These are phyloP conservation scores for Cytospora piceicola DNA, from an alignment of 2,329 filamentous ascomycete genomes.

Conservation along the genomic window DNA sequence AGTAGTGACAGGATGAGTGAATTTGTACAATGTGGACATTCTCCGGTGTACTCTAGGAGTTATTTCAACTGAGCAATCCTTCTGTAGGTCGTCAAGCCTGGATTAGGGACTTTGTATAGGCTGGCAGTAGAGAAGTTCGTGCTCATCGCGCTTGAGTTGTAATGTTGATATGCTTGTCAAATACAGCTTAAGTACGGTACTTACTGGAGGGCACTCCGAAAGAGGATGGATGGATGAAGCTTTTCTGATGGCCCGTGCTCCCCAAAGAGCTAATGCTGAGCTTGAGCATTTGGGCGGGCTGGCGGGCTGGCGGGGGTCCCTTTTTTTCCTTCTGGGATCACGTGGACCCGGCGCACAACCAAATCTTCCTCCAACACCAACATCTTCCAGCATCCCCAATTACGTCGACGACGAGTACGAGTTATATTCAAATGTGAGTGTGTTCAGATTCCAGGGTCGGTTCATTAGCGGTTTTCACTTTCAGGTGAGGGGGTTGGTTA, in stretches of 20 bases:
- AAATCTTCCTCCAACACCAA: conserved; percentile 26
- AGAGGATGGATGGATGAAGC: not conserved
- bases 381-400: conserved; percentile 19
- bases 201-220: no score
- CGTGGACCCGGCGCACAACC: conserved; percentile 22
- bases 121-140: not conserved
- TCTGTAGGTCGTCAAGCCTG: not conserved
- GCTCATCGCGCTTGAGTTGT: not conserved
- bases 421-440: conserved; percentile 28
- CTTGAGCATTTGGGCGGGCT: conserved; percentile 4
- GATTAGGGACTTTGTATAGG: not conserved
- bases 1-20: not conserved
- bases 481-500: not conserved
- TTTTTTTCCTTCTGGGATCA: conserved; percentile 22
- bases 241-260: conserved; percentile 24
- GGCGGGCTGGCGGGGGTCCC: conserved; percentile 1
- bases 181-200: no score
- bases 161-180: not conserved
- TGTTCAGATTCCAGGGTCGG: conserved; percentile 4
- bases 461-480: not conserved
- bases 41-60: not conserved
- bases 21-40: not conserved
- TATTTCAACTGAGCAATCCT: not conserved
- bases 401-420: conserved; percentile 29
- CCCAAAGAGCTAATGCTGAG: conserved; percentile 6